phyloP scores from a whole-genome alignment of 257 asterid genomes.

The Cordia subcordata region DNA sequence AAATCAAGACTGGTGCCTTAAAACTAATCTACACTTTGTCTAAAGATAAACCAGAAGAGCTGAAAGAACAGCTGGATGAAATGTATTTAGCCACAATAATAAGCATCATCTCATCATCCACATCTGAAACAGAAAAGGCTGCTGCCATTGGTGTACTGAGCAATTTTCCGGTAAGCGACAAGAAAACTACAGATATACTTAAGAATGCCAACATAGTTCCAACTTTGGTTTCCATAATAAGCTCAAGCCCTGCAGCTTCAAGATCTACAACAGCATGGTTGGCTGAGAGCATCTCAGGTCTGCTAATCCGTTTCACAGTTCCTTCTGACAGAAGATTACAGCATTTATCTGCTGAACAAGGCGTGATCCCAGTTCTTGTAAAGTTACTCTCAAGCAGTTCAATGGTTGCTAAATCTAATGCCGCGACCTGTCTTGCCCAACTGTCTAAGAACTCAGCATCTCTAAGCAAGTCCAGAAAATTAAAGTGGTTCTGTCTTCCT shows the following conservation, averaged over 20 bases:
- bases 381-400: conserved; percentile 48
- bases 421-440: conserved; percentile 64
- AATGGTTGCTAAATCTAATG: conserved; percentile 39
- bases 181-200: conserved; percentile 51
- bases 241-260: conserved; percentile 13
- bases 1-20: conserved; percentile 47
- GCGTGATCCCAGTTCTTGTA: conserved; percentile 46
- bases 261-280: conserved; percentile 21
- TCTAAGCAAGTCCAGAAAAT: conserved; percentile 42
- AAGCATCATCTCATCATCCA: conserved; percentile 33
- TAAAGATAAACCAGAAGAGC: conserved; percentile 40
- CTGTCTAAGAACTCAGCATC: conserved; percentile 52
- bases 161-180: conserved; percentile 53
- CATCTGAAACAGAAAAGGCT: conserved; percentile 45
- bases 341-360: conserved; percentile 55
- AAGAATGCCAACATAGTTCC: conserved; percentile 46
- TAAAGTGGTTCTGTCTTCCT: conserved; percentile 64
- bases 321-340: conserved; percentile 57
- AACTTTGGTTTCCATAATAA: conserved; percentile 30
- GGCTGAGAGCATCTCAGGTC: conserved; percentile 51
- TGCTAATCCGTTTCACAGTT: conserved; percentile 59
- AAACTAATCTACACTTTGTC: conserved; percentile 45
- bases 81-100: conserved; percentile 31
- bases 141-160: conserved; percentile 73
- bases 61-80: conserved; percentile 53